phyloP scores from a whole-genome alignment of 2,329 filamentous ascomycete genomes.

The Stagonosporopsis chrysanthemi region DNA sequence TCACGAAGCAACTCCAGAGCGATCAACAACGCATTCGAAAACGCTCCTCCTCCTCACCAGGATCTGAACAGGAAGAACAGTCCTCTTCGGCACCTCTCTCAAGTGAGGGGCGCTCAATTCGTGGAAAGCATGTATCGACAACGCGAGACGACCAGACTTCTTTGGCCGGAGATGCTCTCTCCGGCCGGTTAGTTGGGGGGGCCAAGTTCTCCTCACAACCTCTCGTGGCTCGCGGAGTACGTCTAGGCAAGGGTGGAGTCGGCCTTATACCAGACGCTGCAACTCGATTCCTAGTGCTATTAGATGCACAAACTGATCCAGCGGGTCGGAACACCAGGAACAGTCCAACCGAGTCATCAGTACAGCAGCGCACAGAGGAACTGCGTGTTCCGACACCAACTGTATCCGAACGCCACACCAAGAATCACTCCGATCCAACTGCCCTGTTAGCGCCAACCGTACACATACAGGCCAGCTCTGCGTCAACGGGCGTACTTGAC shows the following conservation, averaged over 20 bases:
- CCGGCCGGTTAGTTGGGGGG: conserved; percentile 26
- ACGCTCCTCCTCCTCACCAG: conserved; percentile 3
- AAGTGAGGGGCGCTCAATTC: conserved; percentile 12
- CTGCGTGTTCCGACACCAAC: not conserved
- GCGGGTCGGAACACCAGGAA: conserved; percentile 14
- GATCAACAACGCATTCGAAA: conserved; percentile 2
- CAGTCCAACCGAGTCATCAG: conserved; percentile 3
- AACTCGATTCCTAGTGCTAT: conserved; percentile 1
- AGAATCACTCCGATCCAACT: not conserved
- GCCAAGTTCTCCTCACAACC: conserved; percentile 12
- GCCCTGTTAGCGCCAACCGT: not conserved
- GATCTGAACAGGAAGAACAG: conserved; percentile 21
- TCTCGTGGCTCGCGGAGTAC: conserved; percentile 22
- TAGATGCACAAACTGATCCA: conserved; percentile 1
- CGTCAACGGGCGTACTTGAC: conserved; percentile 12
- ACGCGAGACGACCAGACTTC: conserved; percentile 29
- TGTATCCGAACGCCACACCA: not conserved
- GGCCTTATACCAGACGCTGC: conserved; percentile 10
- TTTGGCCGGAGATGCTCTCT: conserved; percentile 47
- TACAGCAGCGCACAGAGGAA: not conserved
- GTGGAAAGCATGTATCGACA: conserved; percentile 28
- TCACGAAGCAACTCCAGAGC: conserved; percentile 5
- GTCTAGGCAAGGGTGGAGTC: conserved; percentile 11
- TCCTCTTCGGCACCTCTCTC: conserved; percentile 10
- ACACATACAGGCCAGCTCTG: not conserved